Conservation (phyloP, 2,329 filamentous ascomycete species). For the Aspergillus calidoustus region DNA sequence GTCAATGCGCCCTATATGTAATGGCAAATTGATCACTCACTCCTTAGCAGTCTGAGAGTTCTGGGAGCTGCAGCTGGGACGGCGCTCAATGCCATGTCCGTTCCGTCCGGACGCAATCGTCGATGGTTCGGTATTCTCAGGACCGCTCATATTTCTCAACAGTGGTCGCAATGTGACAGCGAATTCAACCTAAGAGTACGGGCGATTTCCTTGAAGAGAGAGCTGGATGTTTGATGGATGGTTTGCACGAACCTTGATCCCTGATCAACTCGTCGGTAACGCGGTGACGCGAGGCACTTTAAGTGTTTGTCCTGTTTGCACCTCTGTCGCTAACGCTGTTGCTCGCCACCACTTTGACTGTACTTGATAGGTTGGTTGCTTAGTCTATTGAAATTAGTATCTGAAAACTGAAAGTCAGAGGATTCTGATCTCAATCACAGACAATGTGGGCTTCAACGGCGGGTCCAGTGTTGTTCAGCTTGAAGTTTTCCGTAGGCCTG, state of each 20-base stretch:
- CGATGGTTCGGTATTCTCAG: constrained; percentile 16
- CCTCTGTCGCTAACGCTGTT: constrained; percentile 15
- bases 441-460: not conserved
- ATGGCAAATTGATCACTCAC: constrained; percentile 45
- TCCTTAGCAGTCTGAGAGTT: constrained; percentile 75
- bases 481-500: not conserved
- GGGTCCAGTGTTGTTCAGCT: too few relatives aligned
- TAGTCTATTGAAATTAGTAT: not conserved
- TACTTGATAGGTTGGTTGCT: not conserved
- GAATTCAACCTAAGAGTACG: not conserved
- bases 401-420: not conserved
- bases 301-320: constrained; percentile 37
- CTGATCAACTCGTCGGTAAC: constrained; percentile 6
- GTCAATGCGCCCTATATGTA: not conserved
- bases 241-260: not conserved
- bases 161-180: not conserved
- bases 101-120: constrained; percentile 19
- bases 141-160: constrained; percentile 30
- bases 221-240: not conserved
- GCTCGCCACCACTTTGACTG: constrained; percentile 12
- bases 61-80: constrained; percentile 54
- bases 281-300: constrained; percentile 22
- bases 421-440: not conserved
- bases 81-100: constrained; percentile 28
- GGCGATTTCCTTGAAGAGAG: not conserved